Percentiles rank a stretch among this genome's conserved stretches.
These are phyloP conservation scores for Sporothrix brunneoviolacea DNA, from an alignment of 2,329 filamentous ascomycete species.

Conservation along the genomic window DNA sequence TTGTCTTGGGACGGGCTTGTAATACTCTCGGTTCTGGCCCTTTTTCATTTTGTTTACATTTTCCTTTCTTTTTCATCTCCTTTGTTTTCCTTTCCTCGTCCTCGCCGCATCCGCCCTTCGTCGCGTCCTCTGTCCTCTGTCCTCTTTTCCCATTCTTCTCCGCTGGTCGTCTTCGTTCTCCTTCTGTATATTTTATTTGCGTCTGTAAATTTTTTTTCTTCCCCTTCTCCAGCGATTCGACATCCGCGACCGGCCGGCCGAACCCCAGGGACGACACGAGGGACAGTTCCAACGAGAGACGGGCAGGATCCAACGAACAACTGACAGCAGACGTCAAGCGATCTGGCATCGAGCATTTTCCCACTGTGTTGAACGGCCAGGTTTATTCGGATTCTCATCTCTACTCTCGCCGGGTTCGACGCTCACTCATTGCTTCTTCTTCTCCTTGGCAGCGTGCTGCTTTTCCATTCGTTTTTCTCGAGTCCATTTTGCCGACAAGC, in stretches of 20 bases:
- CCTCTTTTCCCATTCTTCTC: background rate
- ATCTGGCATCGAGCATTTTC: too few species aligned
- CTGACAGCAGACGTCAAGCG: too few species aligned
- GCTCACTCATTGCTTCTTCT: background rate
- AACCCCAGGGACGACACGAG: too few species aligned
- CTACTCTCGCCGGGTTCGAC: background rate
- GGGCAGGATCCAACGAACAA: too few species aligned
- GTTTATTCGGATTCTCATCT: too few species aligned
- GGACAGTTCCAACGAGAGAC: too few species aligned
- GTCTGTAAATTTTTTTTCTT: background rate
- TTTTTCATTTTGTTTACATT: background rate
- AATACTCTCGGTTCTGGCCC: too few species aligned
- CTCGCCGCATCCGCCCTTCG: background rate
- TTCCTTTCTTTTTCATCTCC: background rate
- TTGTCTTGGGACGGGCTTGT: too few species aligned
- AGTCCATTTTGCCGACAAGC: background rate
- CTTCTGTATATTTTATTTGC: background rate
- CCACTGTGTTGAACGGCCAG: too few species aligned
- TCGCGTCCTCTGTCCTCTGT: background rate
- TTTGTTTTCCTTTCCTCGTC: background rate
- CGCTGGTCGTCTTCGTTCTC: conserved; percentile 6
- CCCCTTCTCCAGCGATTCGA: too few species aligned
- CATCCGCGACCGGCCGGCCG: too few species aligned
- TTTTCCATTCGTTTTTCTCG: background rate
- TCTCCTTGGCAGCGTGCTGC: background rate